These are phyloP conservation scores for Aurinia saxatilis DNA, from an alignment of 345 rosid genomes.

Conservation along the genomic window DNA sequence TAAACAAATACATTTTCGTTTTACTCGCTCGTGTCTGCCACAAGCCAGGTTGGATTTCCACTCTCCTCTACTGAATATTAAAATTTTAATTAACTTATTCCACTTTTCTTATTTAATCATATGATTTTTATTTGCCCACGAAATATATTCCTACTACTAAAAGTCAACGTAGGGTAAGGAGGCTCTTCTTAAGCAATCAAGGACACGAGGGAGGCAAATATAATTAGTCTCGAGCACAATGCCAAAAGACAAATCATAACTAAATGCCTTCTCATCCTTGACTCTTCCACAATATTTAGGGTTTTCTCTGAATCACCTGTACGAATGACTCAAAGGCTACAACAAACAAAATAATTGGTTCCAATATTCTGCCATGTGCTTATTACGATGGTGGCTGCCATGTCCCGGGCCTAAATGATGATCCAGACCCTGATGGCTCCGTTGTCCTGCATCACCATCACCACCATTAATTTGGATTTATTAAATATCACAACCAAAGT, in stretches of 20 bases:
- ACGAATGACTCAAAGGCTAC: conserved; percentile 10
- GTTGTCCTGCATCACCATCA: conserved; percentile 40
- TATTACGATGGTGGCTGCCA: conserved; percentile 89
- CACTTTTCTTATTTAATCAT: no score
- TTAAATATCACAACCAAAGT: no score
- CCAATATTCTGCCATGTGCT: neutral
- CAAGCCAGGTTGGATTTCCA: conserved; percentile 3
- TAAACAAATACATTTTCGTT: no score
- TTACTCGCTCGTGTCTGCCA: neutral
- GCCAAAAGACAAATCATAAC: conserved; percentile 20
- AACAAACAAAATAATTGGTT: conserved; percentile 4
- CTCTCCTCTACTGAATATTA: neutral
- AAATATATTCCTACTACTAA: no score
- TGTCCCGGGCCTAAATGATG: conserved; percentile 78
- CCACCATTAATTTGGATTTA: neutral
- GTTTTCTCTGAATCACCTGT: neutral
- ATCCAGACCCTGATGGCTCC: conserved; percentile 84
- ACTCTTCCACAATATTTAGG: conserved; percentile 16
- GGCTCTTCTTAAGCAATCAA: neutral
- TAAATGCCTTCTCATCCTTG: conserved; percentile 8
- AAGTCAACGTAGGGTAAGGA: conserved; percentile 20
- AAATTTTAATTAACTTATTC: no score
- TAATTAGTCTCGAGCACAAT: conserved; percentile 9
- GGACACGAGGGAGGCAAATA: neutral
- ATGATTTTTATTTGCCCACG: neutral